phyloP scores from a whole-genome alignment of 2,329 filamentous ascomycete species.

The Aspergillus carbonarius region DNA sequence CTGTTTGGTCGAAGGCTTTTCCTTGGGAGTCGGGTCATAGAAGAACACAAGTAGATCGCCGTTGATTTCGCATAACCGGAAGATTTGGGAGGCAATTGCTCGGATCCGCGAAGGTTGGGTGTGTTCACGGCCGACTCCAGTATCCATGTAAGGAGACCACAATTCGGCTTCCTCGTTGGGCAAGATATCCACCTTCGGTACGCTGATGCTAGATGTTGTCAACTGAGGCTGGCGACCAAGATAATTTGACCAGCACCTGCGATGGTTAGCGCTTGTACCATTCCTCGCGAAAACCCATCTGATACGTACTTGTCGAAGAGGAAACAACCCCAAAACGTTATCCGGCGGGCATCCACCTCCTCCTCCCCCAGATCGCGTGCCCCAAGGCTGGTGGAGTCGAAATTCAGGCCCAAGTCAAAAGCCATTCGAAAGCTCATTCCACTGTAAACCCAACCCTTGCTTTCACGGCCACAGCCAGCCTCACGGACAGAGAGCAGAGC shows the following conservation, averaged over 20 bases:
- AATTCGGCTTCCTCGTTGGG: conserved; percentile 79
- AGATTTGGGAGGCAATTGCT: conserved; percentile 77
- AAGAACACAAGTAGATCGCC: conserved; percentile 86
- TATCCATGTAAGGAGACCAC: conserved; percentile 89
- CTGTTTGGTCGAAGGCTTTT: conserved; percentile 68
- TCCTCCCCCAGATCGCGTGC: conserved; percentile 68
- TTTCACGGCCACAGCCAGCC: conserved; percentile 89
- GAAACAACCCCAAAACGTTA: conserved; percentile 98
- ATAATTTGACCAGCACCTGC: conserved; percentile 90
- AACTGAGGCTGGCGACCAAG: conserved; percentile 87
- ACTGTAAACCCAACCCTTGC: conserved; percentile 96
- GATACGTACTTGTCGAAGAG: conserved; percentile 79
- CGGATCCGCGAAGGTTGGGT: conserved; percentile 81
- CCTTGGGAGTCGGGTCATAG: conserved; percentile 72
- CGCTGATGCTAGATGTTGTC: conserved; percentile 73
- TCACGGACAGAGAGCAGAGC: conserved; percentile 96
- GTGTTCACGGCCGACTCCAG: conserved; percentile 68
- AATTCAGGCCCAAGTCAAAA: conserved; percentile 85
- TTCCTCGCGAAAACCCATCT: not conserved
- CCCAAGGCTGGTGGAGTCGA: conserved; percentile 70
- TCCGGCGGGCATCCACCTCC: conserved; percentile 82
- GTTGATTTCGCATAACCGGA: conserved; percentile 86
- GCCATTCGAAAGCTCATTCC: conserved; percentile 99
- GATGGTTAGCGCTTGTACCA: conserved; percentile 14
- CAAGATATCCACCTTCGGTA: conserved; percentile 87